A percentile compares a stretch with the other conserved stretches of the same genome.
Conservation (phyloP, 306 rosid species). For the Calophaca sinica region DNA sequence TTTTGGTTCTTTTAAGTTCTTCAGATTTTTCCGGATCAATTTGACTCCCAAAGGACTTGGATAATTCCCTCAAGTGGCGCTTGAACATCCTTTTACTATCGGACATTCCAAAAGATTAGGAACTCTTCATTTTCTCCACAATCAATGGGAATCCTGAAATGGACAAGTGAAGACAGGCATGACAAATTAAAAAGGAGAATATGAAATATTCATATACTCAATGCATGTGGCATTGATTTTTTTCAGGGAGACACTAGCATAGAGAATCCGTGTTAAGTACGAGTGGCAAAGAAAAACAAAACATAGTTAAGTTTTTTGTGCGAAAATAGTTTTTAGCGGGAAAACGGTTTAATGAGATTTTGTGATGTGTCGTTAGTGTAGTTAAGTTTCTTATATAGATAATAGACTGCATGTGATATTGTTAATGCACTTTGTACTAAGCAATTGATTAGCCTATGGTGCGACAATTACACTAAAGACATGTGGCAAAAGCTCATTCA, state of each 20-base stretch:
- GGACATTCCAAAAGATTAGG: conserved; percentile 8
- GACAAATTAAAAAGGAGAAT: background rate
- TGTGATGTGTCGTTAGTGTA: no score
- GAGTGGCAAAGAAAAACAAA: no score
- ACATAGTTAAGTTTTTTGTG: no score
- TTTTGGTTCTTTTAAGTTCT: conserved; percentile 59
- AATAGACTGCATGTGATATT: background rate
- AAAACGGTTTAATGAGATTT: no score
- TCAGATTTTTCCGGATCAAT: conserved; percentile 53
- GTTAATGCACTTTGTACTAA: background rate
- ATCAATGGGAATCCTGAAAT: conserved; percentile 42
- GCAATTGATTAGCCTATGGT: no score
- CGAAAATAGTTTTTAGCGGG: no score
- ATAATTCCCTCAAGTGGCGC: conserved; percentile 56
- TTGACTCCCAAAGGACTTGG: conserved; percentile 54
- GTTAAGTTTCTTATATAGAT: no score
- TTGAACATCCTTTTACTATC: conserved; percentile 59
- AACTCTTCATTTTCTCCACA: conserved; percentile 31
- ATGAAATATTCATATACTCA: background rate
- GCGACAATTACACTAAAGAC: no score
- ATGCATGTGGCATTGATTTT: background rate
- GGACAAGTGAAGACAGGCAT: conserved; percentile 15
- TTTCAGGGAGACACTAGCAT: no score
- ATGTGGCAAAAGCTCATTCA: no score
- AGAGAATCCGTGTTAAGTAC: no score